Conservation (phyloP, 768 basidiomycete species). For the Tylopilus plumbeoviolaceoides region DNA sequence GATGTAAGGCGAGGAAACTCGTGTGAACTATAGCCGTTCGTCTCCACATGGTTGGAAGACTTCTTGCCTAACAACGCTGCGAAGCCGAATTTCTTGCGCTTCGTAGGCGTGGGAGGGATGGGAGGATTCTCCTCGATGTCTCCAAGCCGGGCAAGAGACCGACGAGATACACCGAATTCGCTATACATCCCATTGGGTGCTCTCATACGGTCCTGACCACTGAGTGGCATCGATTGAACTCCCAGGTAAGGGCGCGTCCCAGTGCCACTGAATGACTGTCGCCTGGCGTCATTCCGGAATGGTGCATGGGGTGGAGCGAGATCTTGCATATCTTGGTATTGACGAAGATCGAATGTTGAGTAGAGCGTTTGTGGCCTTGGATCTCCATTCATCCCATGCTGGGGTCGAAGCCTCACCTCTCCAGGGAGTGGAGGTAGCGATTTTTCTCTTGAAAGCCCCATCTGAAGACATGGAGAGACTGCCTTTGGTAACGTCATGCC, state of each 20-base stretch:
- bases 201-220: conserved; percentile 34
- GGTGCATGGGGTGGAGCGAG: conserved; percentile 61
- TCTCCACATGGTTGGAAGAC: conserved; percentile 24
- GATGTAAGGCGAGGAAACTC: conserved; percentile 47
- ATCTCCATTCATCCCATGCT: conserved; percentile 36
- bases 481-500: conserved; percentile 29
- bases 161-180: conserved; percentile 69
- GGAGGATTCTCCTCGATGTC: conserved; percentile 29
- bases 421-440: conserved; percentile 74
- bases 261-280: conserved; percentile 76
- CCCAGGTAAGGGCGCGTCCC: conserved; percentile 52
- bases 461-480: conserved; percentile 10
- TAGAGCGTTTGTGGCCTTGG: conserved; percentile 63
- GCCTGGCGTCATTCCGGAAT: conserved; percentile 58
- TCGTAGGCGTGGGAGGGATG: conserved; percentile 37
- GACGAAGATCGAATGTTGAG: conserved; percentile 54
- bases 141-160: conserved; percentile 44
- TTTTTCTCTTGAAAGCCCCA: conserved; percentile 54
- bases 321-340: conserved; percentile 36
- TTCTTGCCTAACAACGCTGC: conserved; percentile 63
- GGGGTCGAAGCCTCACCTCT: conserved; percentile 42
- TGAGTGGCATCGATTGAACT: conserved; percentile 47
- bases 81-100: conserved; percentile 73
- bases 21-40: conserved; percentile 37
- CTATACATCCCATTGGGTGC: conserved; percentile 47